A percentile compares a stretch with the other conserved stretches of the same genome.
phyloP scores from a whole-genome alignment of 2,329 filamentous ascomycete genomes.

The Daldinia sp. region DNA sequence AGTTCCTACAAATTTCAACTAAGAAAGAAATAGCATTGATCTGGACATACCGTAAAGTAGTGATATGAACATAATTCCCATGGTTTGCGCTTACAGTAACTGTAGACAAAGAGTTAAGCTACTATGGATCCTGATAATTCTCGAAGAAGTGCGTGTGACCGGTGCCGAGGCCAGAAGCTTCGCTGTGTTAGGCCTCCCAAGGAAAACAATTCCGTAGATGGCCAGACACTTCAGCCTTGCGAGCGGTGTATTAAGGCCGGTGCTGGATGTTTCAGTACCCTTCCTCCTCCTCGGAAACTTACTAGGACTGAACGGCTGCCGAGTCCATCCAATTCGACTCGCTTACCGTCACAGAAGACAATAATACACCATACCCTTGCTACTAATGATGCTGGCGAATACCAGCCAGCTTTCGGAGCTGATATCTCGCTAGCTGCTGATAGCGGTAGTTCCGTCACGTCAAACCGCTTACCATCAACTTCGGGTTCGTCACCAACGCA shows the following conservation, averaged over 20 bases:
- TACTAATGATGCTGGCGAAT: background rate
- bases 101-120: background rate
- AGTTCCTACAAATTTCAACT: too few species aligned
- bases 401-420: background rate
- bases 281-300: background rate
- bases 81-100: background rate
- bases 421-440: background rate
- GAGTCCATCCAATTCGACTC: background rate
- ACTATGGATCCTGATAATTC: background rate
- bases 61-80: background rate
- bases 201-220: background rate
- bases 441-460: background rate
- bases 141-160: constrained; percentile 1
- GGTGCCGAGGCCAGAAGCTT: constrained; percentile 1
- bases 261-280: background rate
- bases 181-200: background rate
- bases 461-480: background rate
- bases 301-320: background rate
- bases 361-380: background rate
- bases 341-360: background rate
- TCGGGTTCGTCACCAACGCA: background rate
- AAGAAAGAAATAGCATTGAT: background rate
- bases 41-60: background rate
- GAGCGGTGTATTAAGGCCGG: background rate
- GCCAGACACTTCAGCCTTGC: background rate